These are phyloP conservation scores for Pleurotus platypus DNA, from an alignment of 768 basidiomycete genomes.

Conservation along the genomic window DNA sequence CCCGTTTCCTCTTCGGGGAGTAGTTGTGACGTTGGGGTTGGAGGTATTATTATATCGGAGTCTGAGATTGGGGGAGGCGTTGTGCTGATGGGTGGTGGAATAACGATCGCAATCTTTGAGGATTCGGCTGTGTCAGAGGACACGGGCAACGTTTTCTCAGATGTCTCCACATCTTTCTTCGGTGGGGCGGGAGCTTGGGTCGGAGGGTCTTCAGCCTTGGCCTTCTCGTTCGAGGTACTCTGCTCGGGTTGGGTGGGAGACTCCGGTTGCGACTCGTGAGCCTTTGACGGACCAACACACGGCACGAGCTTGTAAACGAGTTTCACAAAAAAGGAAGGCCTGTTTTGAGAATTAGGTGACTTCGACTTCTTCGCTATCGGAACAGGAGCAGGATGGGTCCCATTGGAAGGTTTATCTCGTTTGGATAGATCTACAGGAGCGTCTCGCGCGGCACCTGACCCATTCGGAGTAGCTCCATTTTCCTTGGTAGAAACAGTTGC, in stretches of 20 bases:
- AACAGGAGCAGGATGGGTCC: conserved; percentile 1
- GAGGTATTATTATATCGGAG: conserved; percentile 38
- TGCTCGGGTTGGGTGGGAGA: conserved; percentile 28
- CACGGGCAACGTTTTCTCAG: conserved; percentile 14
- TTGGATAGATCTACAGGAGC: neutral
- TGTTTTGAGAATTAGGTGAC: conserved; percentile 12
- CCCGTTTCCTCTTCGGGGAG: conserved; percentile 62
- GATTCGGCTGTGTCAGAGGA: neutral
- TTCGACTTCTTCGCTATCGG: conserved; percentile 2
- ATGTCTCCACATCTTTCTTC: conserved; percentile 13
- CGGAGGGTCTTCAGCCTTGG: conserved; percentile 16
- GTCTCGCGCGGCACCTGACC: neutral
- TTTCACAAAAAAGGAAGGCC: conserved; percentile 56
- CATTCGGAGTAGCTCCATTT: conserved; percentile 2
- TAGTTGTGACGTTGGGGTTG: conserved; percentile 41
- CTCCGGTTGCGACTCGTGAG: conserved; percentile 38
- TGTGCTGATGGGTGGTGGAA: conserved; percentile 20
- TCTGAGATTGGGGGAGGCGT: conserved; percentile 22
- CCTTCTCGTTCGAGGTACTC: conserved; percentile 22
- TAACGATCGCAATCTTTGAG: conserved; percentile 28
- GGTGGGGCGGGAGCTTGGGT: conserved; percentile 7
- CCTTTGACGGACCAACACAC: conserved; percentile 53
- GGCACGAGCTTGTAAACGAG: conserved; percentile 63
- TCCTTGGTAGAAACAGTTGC: neutral
- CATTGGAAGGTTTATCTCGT: neutral